Evolutionary conservation across 2,329 filamentous ascomycete species (phyloP).

Genomic region (Alternaria brassicae): DNA sequence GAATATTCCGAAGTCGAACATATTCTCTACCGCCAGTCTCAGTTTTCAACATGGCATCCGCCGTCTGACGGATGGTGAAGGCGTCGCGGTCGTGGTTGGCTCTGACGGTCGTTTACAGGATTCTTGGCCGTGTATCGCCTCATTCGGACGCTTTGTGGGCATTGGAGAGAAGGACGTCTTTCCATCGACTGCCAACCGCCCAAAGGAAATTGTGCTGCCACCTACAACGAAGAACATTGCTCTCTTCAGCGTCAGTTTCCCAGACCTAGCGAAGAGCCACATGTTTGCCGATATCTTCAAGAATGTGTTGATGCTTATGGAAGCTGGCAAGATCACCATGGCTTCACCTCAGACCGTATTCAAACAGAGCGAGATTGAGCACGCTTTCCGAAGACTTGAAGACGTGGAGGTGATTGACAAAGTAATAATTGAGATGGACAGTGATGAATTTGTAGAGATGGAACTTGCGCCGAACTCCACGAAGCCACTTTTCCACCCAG

Average conservation of each 20-base stretch:
- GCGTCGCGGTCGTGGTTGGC: slow-evolving; percentile 48
- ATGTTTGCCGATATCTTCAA: slow-evolving; percentile 3
- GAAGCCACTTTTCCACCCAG: slow-evolving; percentile 12
- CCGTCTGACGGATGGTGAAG: slow-evolving; percentile 28
- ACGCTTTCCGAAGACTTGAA: slow-evolving; percentile 26
- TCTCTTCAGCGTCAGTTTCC: slow-evolving; percentile 9
- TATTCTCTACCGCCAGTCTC: slow-evolving; percentile 21
- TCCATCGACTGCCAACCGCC: slow-evolving; percentile 5
- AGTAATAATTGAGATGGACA: slow-evolving; percentile 16
- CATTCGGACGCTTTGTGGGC: slow-evolving; percentile 42
- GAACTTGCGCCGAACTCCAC: neutral
- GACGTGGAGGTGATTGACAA: slow-evolving; percentile 10
- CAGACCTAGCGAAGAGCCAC: slow-evolving; percentile 4
- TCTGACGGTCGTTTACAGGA: slow-evolving; percentile 27
- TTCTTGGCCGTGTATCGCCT: slow-evolving; percentile 37
- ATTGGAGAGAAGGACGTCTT: slow-evolving; percentile 18
- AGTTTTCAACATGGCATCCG: slow-evolving; percentile 11
- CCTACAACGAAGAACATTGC: slow-evolving; percentile 7
- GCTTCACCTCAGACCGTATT: slow-evolving; percentile 3
- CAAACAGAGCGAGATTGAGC: slow-evolving; percentile 18
- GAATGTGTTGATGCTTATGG: slow-evolving; percentile 1
- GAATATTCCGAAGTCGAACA: slow-evolving; percentile 29
- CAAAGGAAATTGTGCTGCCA: slow-evolving; percentile 1
- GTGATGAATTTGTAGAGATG: slow-evolving; percentile 14
- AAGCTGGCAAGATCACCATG: neutral